Evolutionary conservation across 2,329 filamentous ascomycete genomes (phyloP), one percentile per base, ranked within the genome.

Genomic region (Calonectria pseudoturangicola): DNA sequence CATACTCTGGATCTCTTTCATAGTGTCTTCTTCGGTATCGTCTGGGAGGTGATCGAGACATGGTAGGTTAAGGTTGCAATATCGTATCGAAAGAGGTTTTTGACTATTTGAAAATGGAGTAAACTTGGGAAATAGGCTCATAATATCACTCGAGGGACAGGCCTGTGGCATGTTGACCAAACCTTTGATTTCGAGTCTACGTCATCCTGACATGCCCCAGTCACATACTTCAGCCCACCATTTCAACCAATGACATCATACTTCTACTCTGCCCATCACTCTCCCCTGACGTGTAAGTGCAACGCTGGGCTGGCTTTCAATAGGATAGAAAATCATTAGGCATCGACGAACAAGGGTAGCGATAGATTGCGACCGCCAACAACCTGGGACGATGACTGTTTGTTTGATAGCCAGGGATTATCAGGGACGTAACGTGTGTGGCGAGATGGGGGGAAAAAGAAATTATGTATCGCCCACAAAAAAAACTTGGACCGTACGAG

Each of bases 221-320:
- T 15, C 54, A 16, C 54, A 60, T 5, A 27, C 27, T 60, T 7
- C 15, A 25, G 33, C 54, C 36, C 54, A 60, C 54, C 54, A 60
- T 15, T 60, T 60, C 54, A 60, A 60, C 54, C 54, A 60, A 41
- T 60, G 54, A 60, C 54, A 60, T 60, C 54, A 60, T 60, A n/a
- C 33, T 10, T 60, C 21, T 28, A 15, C 41, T 41, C 27, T 41
- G 54, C 54, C 27, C 15, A 60, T 41, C 36, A 16, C 16, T 3
- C 30, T 16, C n/a, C 36, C 33, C 13, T 41, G 7, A 16, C 7
- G 54, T 25, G 33, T 41, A 12, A 41, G 10, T 18, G 21, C 25
- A 18, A 41, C 9, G 12, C 2, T 39, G 27, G 12, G 16, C 30
- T 41, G 36, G 12, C 21, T 15, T 25, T 27, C 6, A 12, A 60